Percentiles rank a stretch among this genome's conserved stretches.
Evolutionary conservation across 768 basidiomycete species (phyloP).

Genomic region (Lactarius deliciosus): DNA sequence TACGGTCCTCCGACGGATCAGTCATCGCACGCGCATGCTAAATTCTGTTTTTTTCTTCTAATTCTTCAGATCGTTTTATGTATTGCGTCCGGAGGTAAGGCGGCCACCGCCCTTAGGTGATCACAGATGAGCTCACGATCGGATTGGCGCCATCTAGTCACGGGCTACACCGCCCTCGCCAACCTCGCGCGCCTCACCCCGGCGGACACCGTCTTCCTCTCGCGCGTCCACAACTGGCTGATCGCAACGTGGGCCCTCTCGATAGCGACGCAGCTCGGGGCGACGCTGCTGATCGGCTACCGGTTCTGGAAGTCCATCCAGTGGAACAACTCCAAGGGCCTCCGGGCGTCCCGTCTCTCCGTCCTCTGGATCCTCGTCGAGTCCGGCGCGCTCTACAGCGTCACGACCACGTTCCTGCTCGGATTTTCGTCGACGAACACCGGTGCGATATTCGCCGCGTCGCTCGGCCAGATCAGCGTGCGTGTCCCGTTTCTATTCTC

Average conservation of each 20-base stretch:
- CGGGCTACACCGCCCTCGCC: slow-evolving; percentile 15
- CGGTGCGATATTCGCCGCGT: slow-evolving; percentile 5
- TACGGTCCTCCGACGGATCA: not conserved
- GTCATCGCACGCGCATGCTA: not conserved
- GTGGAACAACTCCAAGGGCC: not conserved
- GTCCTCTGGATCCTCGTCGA: slow-evolving; percentile 27
- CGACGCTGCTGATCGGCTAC: slow-evolving; percentile 22
- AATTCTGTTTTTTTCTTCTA: not conserved
- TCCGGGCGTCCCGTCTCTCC: slow-evolving; percentile 5
- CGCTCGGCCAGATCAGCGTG: slow-evolving; percentile 25
- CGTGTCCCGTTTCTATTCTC: not conserved
- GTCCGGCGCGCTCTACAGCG: slow-evolving; percentile 23
- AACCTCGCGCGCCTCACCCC: slow-evolving; percentile 1
- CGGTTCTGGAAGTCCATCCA: slow-evolving; percentile 10
- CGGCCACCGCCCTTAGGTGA: too few relatives aligned
- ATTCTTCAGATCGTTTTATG: slow-evolving; percentile 7
- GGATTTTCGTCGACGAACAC: slow-evolving; percentile 15
- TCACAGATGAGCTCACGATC: too few relatives aligned
- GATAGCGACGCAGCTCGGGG: slow-evolving; percentile 23
- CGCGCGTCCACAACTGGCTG: slow-evolving; percentile 13
- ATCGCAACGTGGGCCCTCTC: slow-evolving; percentile 21
- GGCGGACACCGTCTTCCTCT: not conserved
- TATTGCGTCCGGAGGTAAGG: slow-evolving; percentile 10
- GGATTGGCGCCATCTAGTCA: not conserved
- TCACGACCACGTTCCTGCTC: slow-evolving; percentile 15